phyloP scores from a whole-genome alignment of 176 grass and related monocot species.

The Echinochloa phyllopogon region DNA sequence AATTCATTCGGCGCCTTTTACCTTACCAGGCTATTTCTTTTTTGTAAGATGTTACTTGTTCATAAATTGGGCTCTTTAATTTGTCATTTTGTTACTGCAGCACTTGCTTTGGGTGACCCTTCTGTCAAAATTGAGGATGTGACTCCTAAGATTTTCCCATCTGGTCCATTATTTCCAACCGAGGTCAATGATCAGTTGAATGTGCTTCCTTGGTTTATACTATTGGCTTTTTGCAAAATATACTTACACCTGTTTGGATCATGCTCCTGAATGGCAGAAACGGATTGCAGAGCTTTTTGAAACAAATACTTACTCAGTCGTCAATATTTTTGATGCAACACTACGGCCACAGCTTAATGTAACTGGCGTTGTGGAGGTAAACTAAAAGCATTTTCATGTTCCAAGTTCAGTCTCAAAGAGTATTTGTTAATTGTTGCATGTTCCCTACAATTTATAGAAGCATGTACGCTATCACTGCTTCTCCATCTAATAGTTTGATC shows the following conservation, averaged over 20 bases:
- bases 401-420: slow-evolving; percentile 20
- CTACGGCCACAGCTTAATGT: slow-evolving; percentile 88
- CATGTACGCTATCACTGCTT: not conserved
- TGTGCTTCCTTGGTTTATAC: not conserved
- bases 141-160: slow-evolving; percentile 69
- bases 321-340: slow-evolving; percentile 95
- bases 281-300: slow-evolving; percentile 84
- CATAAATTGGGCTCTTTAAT: slow-evolving; percentile 1
- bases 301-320: slow-evolving; percentile 94
- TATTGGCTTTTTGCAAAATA: slow-evolving; percentile 29
- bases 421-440: not conserved
- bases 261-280: slow-evolving; percentile 55
- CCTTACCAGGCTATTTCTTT: not conserved
- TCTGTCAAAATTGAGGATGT: slow-evolving; percentile 76
- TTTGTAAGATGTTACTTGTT: not conserved
- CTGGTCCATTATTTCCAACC: slow-evolving; percentile 75
- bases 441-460: slow-evolving; percentile 1
- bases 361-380: slow-evolving; percentile 95
- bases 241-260: slow-evolving; percentile 24
- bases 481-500: slow-evolving; percentile 9
- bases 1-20: slow-evolving; percentile 7
- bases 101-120: slow-evolving; percentile 78
- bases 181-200: slow-evolving; percentile 61
- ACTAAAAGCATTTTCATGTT: slow-evolving; percentile 11
- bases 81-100: slow-evolving; percentile 39